Conservation (phyloP, 805 yeast species). For the Cyberlindnera mississippiensis region DNA sequence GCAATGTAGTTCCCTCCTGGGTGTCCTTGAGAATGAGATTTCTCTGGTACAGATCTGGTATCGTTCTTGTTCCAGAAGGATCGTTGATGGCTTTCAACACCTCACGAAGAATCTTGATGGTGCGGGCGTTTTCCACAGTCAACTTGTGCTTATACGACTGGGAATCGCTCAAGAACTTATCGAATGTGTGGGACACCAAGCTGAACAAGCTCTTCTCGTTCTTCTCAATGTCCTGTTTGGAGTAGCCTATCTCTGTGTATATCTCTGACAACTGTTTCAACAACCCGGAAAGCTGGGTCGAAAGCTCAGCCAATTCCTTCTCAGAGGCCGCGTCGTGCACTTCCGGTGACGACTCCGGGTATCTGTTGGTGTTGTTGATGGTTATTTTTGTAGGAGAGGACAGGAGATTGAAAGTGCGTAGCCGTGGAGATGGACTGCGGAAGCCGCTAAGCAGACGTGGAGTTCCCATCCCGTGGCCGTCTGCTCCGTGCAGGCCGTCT, state of each 20-base stretch:
- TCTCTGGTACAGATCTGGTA: conserved; percentile 39
- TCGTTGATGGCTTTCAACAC: conserved; percentile 34
- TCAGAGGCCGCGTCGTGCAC: background rate
- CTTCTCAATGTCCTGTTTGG: conserved; percentile 42
- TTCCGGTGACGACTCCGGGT: conserved; percentile 10
- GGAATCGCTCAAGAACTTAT: conserved; percentile 37
- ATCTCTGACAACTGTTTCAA: conserved; percentile 41
- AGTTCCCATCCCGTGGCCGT: background rate
- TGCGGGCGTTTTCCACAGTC: conserved; percentile 27
- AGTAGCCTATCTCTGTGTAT: conserved; percentile 52
- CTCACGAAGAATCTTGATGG: conserved; percentile 26
- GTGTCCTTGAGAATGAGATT: conserved; percentile 29
- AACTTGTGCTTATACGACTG: conserved; percentile 33
- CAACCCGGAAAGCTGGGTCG: conserved; percentile 16
- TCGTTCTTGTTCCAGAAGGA: conserved; percentile 34
- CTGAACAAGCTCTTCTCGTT: conserved; percentile 49
- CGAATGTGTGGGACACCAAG: conserved; percentile 45
- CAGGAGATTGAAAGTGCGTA: conserved; percentile 17
- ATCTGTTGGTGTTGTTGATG: conserved; percentile 7
- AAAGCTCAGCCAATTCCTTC: conserved; percentile 17
- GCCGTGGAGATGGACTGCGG: conserved; percentile 16
- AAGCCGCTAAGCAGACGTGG: conserved; percentile 9
- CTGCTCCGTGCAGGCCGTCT: background rate
- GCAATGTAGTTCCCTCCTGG: conserved; percentile 29
- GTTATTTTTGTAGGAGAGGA: conserved; percentile 26